Base-by-base conservation (phyloP, 805 yeast genomes). In the Cyberlindnera maclurae region DNA sequence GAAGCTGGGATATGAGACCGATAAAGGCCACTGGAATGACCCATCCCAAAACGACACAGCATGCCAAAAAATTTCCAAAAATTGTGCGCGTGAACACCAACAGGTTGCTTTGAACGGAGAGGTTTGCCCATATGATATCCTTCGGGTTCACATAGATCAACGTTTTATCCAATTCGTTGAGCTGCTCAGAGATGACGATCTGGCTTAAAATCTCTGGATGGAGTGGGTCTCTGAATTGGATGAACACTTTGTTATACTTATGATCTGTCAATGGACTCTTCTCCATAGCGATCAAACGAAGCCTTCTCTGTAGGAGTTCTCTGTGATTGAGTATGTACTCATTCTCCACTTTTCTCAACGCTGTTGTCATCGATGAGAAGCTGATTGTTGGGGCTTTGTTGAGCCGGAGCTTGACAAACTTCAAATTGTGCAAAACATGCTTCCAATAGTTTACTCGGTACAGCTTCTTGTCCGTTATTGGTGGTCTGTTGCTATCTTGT, bases 11-110 rank as follows among this genome's bases (percentile, higher is more conserved):
- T 0, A 88, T 61, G 24, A 86, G 60, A 1, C 90, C 88, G 13
- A 86, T 77, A 41, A 83, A 68, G 0, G 95, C 86, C 1, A 87
- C 90, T 0, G 96, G 96, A 2, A 87, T 58, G 1, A 86, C 84
- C 80, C 95, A 88, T 2, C 75, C 73, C 15, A 75, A 45, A 5
- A 81, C 77, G 1, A 85, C 61, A 1, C 67, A 43, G 8, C 48
- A 75, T 55, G 39, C 77, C 66, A 12, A 73, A 28, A 4, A 70
- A 20, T 68, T 70, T 0, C 82, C 78, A 4, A 67, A 29, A 3
- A 65, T 53, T 12, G 62, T 59, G 50, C 77, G 68, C 0, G 67
- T 16, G 13, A 62, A 59, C 10, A 55, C 57, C 3, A 65, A 48
- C 44, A 63, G 46, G 15, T 67, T 63, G 40, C 63, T 67, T 20